These are phyloP conservation scores for Plantago ovata DNA, from an alignment of 257 asterid species.

Conservation along the genomic window DNA sequence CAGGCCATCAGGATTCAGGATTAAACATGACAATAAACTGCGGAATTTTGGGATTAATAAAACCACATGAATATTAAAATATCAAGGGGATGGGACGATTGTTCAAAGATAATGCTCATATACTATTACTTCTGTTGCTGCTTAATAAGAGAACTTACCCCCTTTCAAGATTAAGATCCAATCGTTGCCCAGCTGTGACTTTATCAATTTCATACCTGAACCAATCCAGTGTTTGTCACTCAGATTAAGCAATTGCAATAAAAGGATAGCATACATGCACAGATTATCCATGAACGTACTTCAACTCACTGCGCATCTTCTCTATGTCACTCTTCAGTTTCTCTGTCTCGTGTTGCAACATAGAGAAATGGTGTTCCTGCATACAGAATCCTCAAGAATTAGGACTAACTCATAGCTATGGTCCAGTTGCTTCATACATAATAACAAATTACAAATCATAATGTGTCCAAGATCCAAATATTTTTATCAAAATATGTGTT, in stretches of 20 bases:
- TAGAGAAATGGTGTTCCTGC: constrained; percentile 87
- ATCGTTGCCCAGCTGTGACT: constrained; percentile 91
- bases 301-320: constrained; percentile 85
- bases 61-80: neutral
- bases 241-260: constrained; percentile 12
- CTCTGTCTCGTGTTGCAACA: constrained; percentile 85
- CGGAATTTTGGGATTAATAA: neutral
- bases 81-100: neutral
- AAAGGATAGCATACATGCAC: neutral
- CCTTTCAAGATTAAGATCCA: constrained; percentile 92
- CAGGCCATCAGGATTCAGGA: too few relatives aligned
- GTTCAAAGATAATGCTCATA: too few relatives aligned
- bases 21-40: neutral
- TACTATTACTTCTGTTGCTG: too few relatives aligned
- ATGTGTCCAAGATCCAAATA: too few relatives aligned
- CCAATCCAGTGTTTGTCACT: constrained; percentile 17
- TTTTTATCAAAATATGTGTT: too few relatives aligned
- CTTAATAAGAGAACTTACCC: constrained; percentile 43
- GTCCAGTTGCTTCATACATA: constrained; percentile 12
- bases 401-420: constrained; percentile 7
- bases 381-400: constrained; percentile 23
- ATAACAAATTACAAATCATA: too few relatives aligned
- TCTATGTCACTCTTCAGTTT: constrained; percentile 79
- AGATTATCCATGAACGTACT: constrained; percentile 36
- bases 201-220: constrained; percentile 91